A percentile compares a stretch with the other conserved stretches of the same genome.
Evolutionary conservation across 768 basidiomycete species (phyloP).

Genomic region (Leucosporidium scottii): DNA sequence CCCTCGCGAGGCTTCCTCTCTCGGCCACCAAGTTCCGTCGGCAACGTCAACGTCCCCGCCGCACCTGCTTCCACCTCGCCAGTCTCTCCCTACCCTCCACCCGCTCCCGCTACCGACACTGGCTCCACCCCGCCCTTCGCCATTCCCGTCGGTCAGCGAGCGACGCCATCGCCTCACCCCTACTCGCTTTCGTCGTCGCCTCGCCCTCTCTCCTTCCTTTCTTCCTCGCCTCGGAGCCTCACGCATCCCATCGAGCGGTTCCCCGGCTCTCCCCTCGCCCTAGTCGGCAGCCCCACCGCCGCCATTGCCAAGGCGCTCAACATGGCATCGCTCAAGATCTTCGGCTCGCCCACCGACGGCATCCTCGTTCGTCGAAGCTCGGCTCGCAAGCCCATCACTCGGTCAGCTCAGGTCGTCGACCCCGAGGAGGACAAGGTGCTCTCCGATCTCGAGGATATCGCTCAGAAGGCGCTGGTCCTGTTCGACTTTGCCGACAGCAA

Average conservation of each 20-base stretch:
- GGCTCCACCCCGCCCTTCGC: constrained; percentile 44
- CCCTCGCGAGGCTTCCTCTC: constrained; percentile 36
- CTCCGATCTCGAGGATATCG: constrained; percentile 73
- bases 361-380: constrained; percentile 37
- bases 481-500: constrained; percentile 84
- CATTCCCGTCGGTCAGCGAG: constrained; percentile 26
- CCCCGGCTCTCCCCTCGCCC: constrained; percentile 39
- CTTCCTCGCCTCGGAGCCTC: constrained; percentile 31
- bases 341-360: constrained; percentile 39
- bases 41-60: constrained; percentile 38
- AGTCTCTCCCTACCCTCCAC: constrained; percentile 38
- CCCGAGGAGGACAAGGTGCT: constrained; percentile 71
- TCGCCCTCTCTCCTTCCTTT: constrained; percentile 34
- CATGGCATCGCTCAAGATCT: constrained; percentile 43
- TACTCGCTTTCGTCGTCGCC: constrained; percentile 32
- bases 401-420: constrained; percentile 21
- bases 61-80: constrained; percentile 38
- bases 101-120: constrained; percentile 36
- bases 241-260: constrained; percentile 26
- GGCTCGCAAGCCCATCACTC: constrained; percentile 28
- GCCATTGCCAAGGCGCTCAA: constrained; percentile 45
- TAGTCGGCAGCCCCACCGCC: constrained; percentile 36
- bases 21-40: constrained; percentile 36
- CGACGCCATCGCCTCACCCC: constrained; percentile 18
- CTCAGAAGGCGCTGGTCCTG: constrained; percentile 91